phyloP scores from a whole-genome alignment of 2,329 filamentous ascomycete species.

The Arthrobotrys pseudoclavata region DNA sequence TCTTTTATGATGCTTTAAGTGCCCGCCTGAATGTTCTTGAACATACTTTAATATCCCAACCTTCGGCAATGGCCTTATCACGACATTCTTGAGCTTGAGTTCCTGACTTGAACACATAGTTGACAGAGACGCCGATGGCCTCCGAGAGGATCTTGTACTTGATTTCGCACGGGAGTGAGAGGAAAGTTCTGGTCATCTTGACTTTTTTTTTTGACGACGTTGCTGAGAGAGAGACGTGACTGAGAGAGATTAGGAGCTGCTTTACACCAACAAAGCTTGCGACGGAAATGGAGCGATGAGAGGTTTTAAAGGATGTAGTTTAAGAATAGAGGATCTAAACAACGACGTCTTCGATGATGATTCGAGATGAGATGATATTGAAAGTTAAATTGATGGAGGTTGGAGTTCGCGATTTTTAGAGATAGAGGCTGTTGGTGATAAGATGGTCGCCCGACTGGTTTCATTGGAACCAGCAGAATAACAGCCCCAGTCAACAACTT shows the following conservation, averaged over 20 bases:
- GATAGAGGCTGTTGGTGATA: neutral
- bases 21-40: neutral
- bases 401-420: neutral
- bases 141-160: constrained; percentile 1
- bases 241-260: neutral
- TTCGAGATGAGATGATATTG: neutral
- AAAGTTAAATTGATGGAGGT: neutral
- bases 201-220: too few species aligned
- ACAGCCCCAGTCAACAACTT: neutral
- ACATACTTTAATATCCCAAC: neutral
- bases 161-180: constrained; percentile 1
- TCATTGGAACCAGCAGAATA: too few species aligned
- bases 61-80: neutral
- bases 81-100: neutral
- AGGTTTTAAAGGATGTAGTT: neutral
- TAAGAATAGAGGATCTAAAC: neutral
- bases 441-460: neutral
- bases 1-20: neutral
- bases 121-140: neutral
- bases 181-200: neutral
- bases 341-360: neutral
- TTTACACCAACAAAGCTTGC: neutral
- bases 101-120: constrained; percentile 10
- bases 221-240: neutral
- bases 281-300: neutral